A percentile compares a stretch with the other conserved stretches of the same genome.
phyloP scores from a whole-genome alignment of 192 early-diverging fungal species.

The Diversispora epigaea region DNA sequence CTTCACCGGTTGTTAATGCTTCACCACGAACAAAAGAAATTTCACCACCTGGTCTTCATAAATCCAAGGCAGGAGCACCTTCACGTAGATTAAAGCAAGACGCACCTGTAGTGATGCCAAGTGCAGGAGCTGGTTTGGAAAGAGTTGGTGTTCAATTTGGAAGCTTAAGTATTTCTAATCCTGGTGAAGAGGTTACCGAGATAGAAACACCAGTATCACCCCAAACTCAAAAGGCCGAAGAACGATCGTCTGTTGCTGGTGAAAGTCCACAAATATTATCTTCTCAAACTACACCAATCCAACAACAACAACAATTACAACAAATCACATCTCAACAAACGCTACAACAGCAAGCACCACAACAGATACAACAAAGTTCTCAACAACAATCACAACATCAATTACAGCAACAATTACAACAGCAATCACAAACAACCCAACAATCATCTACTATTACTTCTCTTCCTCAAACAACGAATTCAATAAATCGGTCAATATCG shows the following conservation, averaged over 20 bases:
- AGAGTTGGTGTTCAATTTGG: conserved; percentile 81
- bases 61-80: conserved; percentile 45
- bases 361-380: too few relatives aligned
- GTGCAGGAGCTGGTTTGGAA: conserved; percentile 56
- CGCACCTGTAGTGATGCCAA: conserved; percentile 85
- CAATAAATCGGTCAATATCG: background rate
- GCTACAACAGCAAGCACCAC: too few relatives aligned
- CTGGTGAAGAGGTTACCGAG: conserved; percentile 43
- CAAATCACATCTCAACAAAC: too few relatives aligned
- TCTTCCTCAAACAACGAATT: background rate
- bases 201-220: conserved; percentile 39
- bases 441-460: conserved; percentile 24
- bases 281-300: conserved; percentile 24
- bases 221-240: conserved; percentile 2
- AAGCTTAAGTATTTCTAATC: conserved; percentile 63
- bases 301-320: conserved; percentile 47
- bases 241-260: background rate
- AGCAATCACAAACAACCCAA: conserved; percentile 27
- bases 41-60: conserved; percentile 44
- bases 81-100: conserved; percentile 84
- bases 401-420: conserved; percentile 36
- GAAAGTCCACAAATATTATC: background rate
- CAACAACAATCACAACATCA: conserved; percentile 48
- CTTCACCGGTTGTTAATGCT: conserved; percentile 35
- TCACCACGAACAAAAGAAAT: conserved; percentile 42